phyloP scores from a whole-genome alignment of 768 basidiomycete species.

The Tylopilus felleus region DNA sequence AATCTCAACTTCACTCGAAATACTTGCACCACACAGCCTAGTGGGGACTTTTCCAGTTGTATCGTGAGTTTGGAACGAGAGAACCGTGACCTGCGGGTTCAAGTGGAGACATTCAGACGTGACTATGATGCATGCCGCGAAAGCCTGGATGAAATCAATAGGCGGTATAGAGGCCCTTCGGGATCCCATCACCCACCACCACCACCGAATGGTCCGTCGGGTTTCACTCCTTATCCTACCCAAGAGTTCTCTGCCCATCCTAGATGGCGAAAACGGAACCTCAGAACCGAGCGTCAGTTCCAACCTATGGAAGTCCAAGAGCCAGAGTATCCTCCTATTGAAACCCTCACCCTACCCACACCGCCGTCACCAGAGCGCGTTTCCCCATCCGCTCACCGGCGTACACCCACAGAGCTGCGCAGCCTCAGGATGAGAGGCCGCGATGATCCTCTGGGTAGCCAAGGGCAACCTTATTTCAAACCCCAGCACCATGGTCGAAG shows the following conservation, averaged over 20 bases:
- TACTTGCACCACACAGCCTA: not conserved
- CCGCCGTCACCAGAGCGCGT: constrained; percentile 9
- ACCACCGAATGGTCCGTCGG: not conserved
- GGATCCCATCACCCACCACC: not conserved
- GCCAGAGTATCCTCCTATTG: constrained; percentile 15
- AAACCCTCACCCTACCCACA: constrained; percentile 8
- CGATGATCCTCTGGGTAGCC: not conserved
- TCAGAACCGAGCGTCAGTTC: not conserved
- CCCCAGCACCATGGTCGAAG: constrained; percentile 3
- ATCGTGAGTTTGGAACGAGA: constrained; percentile 19
- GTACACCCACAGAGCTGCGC: constrained; percentile 11
- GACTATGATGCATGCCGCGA: constrained; percentile 8
- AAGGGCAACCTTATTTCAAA: not conserved
- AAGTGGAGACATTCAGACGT: constrained; percentile 5
- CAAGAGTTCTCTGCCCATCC: constrained; percentile 13
- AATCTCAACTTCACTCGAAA: constrained; percentile 20
- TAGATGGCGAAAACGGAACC: constrained; percentile 14
- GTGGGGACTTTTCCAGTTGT: constrained; percentile 6
- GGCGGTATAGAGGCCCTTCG: not conserved
- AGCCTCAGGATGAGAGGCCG: constrained; percentile 1
- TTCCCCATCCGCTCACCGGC: not conserved
- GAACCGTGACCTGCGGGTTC: constrained; percentile 10
- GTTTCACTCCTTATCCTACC: not conserved
- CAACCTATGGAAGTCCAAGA: not conserved
- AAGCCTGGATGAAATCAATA: constrained; percentile 11